phyloP scores from a whole-genome alignment of 1,139 yeast genomes.

The Trichomonascaceae sp. region DNA sequence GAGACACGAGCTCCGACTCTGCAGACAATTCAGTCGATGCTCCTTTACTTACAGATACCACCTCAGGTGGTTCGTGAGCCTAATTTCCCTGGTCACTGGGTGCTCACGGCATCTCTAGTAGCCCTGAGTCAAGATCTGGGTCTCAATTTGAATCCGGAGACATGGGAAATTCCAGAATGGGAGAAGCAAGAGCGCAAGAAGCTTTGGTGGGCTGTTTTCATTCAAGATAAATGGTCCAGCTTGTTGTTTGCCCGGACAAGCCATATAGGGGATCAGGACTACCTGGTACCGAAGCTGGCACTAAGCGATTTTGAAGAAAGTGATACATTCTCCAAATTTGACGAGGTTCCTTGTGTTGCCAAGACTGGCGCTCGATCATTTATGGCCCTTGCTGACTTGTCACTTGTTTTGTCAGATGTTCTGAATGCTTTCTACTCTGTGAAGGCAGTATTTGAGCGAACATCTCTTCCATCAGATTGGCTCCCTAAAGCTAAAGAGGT shows the following conservation, averaged over 20 bases:
- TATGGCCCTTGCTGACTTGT: conserved; percentile 2
- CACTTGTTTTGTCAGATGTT: conserved; percentile 1
- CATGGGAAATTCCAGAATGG: conserved; percentile 85
- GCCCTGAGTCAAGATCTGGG: conserved; percentile 79
- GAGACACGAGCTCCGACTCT: conserved; percentile 1
- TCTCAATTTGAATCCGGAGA: conserved; percentile 68
- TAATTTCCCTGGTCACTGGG: conserved; percentile 54
- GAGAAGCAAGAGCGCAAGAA: conserved; percentile 74
- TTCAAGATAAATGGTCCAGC: conserved; percentile 68
- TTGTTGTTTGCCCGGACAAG: conserved; percentile 1
- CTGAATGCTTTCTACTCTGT: conserved; percentile 1
- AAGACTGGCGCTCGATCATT: neutral
- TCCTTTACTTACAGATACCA: conserved; percentile 26
- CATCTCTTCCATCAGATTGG: neutral
- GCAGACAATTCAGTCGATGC: conserved; percentile 30
- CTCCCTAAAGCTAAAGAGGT: neutral
- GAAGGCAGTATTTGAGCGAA: neutral
- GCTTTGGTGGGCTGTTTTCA: conserved; percentile 83
- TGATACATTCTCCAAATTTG: neutral
- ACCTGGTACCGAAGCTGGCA: neutral
- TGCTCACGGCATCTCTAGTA: conserved; percentile 70
- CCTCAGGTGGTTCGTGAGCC: conserved; percentile 1
- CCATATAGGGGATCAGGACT: neutral
- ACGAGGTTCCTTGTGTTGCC: neutral
- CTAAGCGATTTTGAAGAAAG: conserved; percentile 2